These are phyloP conservation scores for Brassica nigra DNA, from an alignment of 345 rosid species.

Conservation along the genomic window DNA sequence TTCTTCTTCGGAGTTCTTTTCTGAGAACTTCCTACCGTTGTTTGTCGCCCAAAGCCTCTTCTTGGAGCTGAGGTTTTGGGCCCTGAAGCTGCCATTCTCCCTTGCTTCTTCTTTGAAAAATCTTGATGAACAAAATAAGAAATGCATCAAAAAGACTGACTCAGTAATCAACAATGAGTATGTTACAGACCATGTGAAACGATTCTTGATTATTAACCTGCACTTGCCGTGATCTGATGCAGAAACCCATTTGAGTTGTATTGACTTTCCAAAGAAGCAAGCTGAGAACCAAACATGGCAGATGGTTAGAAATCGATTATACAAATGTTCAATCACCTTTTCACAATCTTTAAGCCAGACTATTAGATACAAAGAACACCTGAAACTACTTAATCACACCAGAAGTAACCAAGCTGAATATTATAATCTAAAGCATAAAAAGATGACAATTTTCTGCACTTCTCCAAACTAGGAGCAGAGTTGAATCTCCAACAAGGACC, in stretches of 20 bases:
- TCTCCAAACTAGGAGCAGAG: background rate
- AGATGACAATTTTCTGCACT: background rate
- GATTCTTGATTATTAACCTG: constrained; percentile 47
- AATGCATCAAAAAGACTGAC: background rate
- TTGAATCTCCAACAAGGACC: constrained; percentile 2
- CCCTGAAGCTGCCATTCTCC: constrained; percentile 47
- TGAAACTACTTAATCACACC: constrained; percentile 6
- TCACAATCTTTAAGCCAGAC: constrained; percentile 2
- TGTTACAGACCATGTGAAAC: background rate
- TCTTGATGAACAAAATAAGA: constrained; percentile 44
- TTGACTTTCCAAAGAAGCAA: constrained; percentile 46
- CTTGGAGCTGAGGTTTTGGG: constrained; percentile 48
- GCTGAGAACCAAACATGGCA: constrained; percentile 47
- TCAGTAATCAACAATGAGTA: background rate
- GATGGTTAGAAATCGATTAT: background rate
- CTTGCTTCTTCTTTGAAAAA: constrained; percentile 66
- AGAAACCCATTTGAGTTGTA: constrained; percentile 44
- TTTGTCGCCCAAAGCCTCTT: constrained; percentile 54
- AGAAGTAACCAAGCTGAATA: background rate
- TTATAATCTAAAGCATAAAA: background rate
- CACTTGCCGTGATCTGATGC: constrained; percentile 54
- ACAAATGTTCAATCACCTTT: background rate
- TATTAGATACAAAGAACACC: background rate
- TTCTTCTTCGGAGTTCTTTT: constrained; percentile 46
- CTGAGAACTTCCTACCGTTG: constrained; percentile 49